Evolutionary conservation across 2,329 filamentous ascomycete species (phyloP), one percentile per base, ranked within the genome.

Genomic region (Boeremia lycopersici): DNA sequence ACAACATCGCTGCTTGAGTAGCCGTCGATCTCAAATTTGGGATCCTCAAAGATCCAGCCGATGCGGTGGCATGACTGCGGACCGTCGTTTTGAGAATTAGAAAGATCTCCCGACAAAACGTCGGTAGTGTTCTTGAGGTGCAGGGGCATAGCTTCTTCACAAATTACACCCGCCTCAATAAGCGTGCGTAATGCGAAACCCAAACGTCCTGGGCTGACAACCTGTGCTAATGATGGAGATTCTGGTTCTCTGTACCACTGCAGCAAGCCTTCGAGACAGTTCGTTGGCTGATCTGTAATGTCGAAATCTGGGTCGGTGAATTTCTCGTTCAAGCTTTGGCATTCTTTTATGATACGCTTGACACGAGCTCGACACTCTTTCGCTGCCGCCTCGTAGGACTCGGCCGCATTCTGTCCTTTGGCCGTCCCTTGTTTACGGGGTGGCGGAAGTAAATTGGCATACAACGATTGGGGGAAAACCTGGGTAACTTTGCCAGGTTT

Each of bases 271-370:
- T 69, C 53, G 3, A 72, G 56, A 48, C 71, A 73, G 44, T 73
- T 74, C 13, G 50, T 49, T 70, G 86, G 86, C 44, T 90, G 75
- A 67, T 91, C 88, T 69, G 93, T 90, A 47, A 96, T 85, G 67
- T 96, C 89, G 67, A 96, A 96, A 68, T 93, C 86, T 15, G 86
- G 84, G 68, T 95, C 91, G 5, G 88, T 85, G 70, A 95, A 96
- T 74, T 91, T 93, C 69, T 91, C 88, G 73, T 96, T 96, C 43
- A 90, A 82, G 3, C 89, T 83, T 23, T 86, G 82, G 70, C 91
- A 96, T 70, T 86, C 83, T 48, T 75, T 77, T 10, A 82, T 78
- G 53, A 85, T 84, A 43, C 81, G 80, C 12, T 79, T 74, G 5
- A 86, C 83, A 28, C 82, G 81, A 55, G 83, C 83, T 49, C 81